Percentiles rank a stretch among this genome's conserved stretches.
These are phyloP conservation scores for Heracleum sosnowskyi DNA, from an alignment of 129 eudicot genomes.

Conservation along the genomic window DNA sequence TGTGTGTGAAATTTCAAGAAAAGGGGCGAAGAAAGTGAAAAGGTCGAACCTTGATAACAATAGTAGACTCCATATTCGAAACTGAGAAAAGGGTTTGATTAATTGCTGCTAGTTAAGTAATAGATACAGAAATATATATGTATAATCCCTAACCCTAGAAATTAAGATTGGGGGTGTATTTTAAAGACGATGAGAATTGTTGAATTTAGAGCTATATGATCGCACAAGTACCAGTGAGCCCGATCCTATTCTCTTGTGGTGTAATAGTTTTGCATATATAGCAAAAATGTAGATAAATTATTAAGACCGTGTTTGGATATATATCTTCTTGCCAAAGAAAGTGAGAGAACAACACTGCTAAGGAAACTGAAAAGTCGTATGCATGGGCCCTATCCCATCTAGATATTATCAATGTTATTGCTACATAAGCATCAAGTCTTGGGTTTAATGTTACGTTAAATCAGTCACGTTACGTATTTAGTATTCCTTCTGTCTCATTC, in stretches of 20 bases:
- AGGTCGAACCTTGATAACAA: slow-evolving; percentile 43
- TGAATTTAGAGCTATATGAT: not conserved
- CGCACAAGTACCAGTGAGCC: slow-evolving; percentile 21
- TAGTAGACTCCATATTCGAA: slow-evolving; percentile 32
- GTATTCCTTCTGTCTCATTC: no score
- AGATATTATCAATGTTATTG: not conserved
- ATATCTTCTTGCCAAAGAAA: slow-evolving; percentile 21
- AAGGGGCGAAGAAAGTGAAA: not conserved
- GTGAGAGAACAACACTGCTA: not conserved
- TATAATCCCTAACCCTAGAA: slow-evolving; percentile 23
- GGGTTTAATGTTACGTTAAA: no score
- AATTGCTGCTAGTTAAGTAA: no score
- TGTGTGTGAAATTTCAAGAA: not conserved
- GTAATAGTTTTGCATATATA: not conserved
- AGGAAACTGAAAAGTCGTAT: not conserved
- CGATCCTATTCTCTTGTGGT: slow-evolving; percentile 8
- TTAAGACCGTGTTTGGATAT: not conserved
- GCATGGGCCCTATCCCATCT: not conserved
- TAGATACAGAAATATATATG: not conserved
- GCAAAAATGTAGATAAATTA: not conserved
- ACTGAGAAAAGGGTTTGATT: no score
- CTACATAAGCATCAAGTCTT: not conserved
- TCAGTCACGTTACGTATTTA: no score
- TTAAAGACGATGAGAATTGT: not conserved
- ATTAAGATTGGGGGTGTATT: not conserved